Conservation (phyloP, 2,329 filamentous ascomycete genomes). For the Didymella pomorum region DNA sequence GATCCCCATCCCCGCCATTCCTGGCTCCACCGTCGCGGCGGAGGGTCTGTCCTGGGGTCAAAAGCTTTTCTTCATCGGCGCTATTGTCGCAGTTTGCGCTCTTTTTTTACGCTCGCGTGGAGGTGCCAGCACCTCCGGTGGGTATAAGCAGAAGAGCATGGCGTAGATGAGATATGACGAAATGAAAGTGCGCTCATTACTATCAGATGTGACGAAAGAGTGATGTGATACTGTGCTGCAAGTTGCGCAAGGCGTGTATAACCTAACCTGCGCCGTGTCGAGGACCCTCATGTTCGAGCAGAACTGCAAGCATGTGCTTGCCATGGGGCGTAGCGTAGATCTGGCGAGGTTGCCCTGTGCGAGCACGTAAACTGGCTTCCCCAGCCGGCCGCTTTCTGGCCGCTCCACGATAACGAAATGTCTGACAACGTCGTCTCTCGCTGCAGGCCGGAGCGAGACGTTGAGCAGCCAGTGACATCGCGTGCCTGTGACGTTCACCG, state of each 20-base stretch:
- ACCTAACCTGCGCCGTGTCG: not conserved
- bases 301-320: constrained; percentile 21
- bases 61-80: constrained; percentile 56
- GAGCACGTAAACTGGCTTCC: constrained; percentile 9
- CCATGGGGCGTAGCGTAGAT: constrained; percentile 11
- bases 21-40: constrained; percentile 24
- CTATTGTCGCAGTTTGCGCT: constrained; percentile 54
- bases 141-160: constrained; percentile 52
- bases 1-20: constrained; percentile 28
- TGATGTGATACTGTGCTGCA: not conserved
- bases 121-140: constrained; percentile 27
- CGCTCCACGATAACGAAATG: constrained; percentile 10
- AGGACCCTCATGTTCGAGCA: not conserved
- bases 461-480: constrained; percentile 24
- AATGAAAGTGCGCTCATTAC: constrained; percentile 20
- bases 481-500: constrained; percentile 33
- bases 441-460: constrained; percentile 10
- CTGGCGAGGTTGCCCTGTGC: constrained; percentile 19
- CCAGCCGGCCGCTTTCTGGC: constrained; percentile 9
- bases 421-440: constrained; percentile 10
- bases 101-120: constrained; percentile 51
- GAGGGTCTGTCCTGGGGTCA: constrained; percentile 54
- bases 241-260: not conserved
- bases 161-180: constrained; percentile 39
- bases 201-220: not conserved